Base-by-base conservation (phyloP, 2,329 filamentous ascomycete species). In the Meredithiella fracta region DNA sequence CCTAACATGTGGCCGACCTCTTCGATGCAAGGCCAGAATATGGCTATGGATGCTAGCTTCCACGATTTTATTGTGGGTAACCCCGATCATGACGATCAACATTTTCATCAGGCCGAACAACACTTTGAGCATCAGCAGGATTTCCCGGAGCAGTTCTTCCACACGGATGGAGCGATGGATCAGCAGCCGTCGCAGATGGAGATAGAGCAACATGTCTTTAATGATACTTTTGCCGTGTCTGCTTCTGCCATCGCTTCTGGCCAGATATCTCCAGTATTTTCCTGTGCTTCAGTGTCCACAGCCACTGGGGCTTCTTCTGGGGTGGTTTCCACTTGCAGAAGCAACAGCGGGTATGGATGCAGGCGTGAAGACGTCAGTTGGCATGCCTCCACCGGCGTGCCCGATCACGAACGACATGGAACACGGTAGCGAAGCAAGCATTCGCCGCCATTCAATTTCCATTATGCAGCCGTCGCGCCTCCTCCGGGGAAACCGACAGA, bases 1-100 rank as follows among this genome's bases (percentile, higher is more conserved):
- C 72, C 74, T 61, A 76, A 78, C 53, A 80, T 85, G 72, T 88
- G 85, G 82, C 79, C 84, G 63, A 75, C 78, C 53, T 75, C 80
- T 40, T 73, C 88, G 63, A 82, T 86, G 68, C 53, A 52, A 47
- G 51, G 54, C 25, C 29, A 53, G 34, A 34, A 26, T 47, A 34
- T 58, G 56, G 47, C 47, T 55, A 38, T 58, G 51, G 56, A 58
- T 53, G 54, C 40, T 40, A 58, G 53, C 56, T 58, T 58, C 23
- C 49, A 53, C 40, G 56, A 58, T 47, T 58, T 58, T 51, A 47
- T 58, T 55, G 56, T 58, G 51, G 53, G 56, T 58, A 58, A 55
- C 56, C 56, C 56, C 51, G 40, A 50, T 51, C 49, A 31, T 9
- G 2, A 23, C 15, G 26, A 25, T 20, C 20, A 47, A 20, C 15